Conservation (phyloP, 768 basidiomycete genomes). For the Russula olivacea region DNA sequence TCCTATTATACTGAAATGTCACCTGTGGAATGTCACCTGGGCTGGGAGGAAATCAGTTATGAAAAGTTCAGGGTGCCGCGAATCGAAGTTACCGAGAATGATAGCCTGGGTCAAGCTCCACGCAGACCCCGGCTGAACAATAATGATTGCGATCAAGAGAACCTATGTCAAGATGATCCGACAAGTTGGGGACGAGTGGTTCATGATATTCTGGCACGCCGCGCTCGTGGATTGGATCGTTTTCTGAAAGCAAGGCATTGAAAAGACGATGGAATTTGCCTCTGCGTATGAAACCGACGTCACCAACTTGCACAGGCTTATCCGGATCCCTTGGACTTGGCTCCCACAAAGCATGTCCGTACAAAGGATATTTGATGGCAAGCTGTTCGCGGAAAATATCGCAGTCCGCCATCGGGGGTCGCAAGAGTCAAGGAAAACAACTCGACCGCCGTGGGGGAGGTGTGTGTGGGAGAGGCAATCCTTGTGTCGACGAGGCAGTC, state of each 20-base stretch:
- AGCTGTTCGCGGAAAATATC: conserved; percentile 18
- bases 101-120: neutral
- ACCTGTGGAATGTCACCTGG: neutral
- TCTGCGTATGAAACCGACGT: conserved; percentile 24
- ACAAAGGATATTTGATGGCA: neutral
- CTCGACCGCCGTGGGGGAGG: too few species aligned
- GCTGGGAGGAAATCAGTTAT: neutral
- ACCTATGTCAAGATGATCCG: neutral
- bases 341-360: conserved; percentile 21
- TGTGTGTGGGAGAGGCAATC: too few species aligned
- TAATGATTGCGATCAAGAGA: neutral
- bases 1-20: neutral
- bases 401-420: neutral
- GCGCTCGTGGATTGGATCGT: neutral
- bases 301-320: conserved; percentile 19
- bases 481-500: too few species aligned
- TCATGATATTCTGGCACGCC: conserved; percentile 1
- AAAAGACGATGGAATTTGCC: conserved; percentile 25
- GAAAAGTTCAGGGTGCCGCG: too few species aligned
- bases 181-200: neutral
- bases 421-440: too few species aligned
- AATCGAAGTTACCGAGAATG: neutral
- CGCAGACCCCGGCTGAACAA: neutral
- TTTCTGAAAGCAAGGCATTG: conserved; percentile 10
- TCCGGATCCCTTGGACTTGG: conserved; percentile 6